These are phyloP conservation scores for Agrocybe chaxingu DNA, from an alignment of 768 basidiomycete genomes.

Conservation along the genomic window DNA sequence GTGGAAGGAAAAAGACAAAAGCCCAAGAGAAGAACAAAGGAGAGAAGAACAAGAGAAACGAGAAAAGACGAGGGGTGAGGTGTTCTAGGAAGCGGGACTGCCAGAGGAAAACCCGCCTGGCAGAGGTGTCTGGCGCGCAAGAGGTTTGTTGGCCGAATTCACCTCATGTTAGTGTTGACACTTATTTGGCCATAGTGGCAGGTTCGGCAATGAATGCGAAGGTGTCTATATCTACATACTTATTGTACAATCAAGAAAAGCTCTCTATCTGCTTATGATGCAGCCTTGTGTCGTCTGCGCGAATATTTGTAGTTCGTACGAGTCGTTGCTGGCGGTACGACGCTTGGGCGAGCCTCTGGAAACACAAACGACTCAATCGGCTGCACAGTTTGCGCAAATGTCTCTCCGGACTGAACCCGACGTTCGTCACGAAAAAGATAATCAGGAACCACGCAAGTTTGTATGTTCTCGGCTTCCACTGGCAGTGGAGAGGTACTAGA, in stretches of 20 bases:
- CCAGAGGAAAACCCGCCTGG: slow-evolving; percentile 11
- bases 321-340: no score
- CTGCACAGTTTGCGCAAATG: not conserved
- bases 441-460: slow-evolving; percentile 27
- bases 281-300: no score
- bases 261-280: no score
- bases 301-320: no score
- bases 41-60: slow-evolving; percentile 19
- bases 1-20: slow-evolving; percentile 12
- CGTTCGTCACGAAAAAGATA: slow-evolving; percentile 23
- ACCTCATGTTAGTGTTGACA: slow-evolving; percentile 37
- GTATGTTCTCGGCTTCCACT: slow-evolving; percentile 19
- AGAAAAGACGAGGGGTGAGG: slow-evolving; percentile 16
- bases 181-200: slow-evolving; percentile 30
- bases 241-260: not conserved
- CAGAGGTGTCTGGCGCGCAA: slow-evolving; percentile 15
- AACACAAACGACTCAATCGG: not conserved
- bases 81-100: slow-evolving; percentile 10
- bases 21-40: slow-evolving; percentile 10
- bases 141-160: slow-evolving; percentile 24
- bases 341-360: no score
- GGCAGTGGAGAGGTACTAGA: not conserved
- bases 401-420: not conserved
- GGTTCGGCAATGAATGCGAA: slow-evolving; percentile 1
- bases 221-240: not conserved